These are phyloP conservation scores for Umbelopsis vinacea DNA, from an alignment of 192 early-diverging fungal genomes.

Conservation along the genomic window DNA sequence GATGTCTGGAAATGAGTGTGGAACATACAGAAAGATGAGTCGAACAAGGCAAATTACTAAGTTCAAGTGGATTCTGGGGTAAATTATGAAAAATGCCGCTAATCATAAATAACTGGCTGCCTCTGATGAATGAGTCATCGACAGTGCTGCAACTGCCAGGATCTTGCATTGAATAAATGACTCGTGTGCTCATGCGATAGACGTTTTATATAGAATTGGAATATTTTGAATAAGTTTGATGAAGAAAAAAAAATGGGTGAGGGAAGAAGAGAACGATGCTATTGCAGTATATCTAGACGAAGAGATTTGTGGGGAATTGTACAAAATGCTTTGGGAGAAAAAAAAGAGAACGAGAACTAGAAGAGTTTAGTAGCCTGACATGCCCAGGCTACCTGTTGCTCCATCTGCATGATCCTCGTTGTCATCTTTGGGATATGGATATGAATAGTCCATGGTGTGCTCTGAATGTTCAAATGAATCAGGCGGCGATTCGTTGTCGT, in stretches of 20 bases:
- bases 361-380: conserved; percentile 4
- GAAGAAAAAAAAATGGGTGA: background rate
- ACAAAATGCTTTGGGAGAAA: background rate
- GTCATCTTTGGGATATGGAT: background rate
- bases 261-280: background rate
- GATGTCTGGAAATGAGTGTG: no score
- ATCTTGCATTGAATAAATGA: no score
- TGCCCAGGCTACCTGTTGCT: background rate
- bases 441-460: background rate
- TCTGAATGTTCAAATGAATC: background rate
- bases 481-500: background rate
- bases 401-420: background rate
- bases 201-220: no score
- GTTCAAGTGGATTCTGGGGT: no score
- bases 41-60: no score
- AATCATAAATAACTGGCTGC: no score
- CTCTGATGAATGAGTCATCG: no score
- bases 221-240: background rate
- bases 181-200: no score
- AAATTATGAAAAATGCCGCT: no score
- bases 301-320: background rate
- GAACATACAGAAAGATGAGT: no score
- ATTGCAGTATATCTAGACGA: conserved; percentile 10
- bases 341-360: background rate
- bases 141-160: no score